Evolutionary conservation across 2,329 filamentous ascomycete genomes (phyloP).

Genomic region (Fusarium chlamydosporum): DNA sequence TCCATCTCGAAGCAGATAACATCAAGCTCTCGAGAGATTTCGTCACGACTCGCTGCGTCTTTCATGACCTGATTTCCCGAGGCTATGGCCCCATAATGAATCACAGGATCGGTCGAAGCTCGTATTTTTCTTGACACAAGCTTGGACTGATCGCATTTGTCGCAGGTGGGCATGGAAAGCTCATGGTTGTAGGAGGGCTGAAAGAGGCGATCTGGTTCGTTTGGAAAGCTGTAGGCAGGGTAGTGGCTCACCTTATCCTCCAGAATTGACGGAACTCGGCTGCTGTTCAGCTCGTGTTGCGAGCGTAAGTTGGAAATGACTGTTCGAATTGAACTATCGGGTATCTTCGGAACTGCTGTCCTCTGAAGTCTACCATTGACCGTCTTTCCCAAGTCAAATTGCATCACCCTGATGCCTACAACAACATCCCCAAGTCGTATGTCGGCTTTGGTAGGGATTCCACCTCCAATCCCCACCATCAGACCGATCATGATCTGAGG

Average conservation of each 20-base stretch:
- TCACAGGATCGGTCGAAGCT: background rate
- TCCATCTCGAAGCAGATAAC: constrained; percentile 53
- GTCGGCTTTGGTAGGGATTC: constrained; percentile 31
- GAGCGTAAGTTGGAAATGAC: constrained; percentile 1
- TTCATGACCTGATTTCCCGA: constrained; percentile 58
- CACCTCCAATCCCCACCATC: constrained; percentile 51
- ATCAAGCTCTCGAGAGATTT: constrained; percentile 34
- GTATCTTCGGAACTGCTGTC: fast-evolving
- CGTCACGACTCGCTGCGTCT: constrained; percentile 52
- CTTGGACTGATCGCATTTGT: constrained; percentile 10
- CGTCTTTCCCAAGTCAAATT: constrained; percentile 47
- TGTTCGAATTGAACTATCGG: fast-evolving
- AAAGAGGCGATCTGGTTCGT: background rate
- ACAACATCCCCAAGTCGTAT: constrained; percentile 51
- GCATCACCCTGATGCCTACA: constrained; percentile 47
- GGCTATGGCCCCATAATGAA: constrained; percentile 43
- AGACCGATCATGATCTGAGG: constrained; percentile 42
- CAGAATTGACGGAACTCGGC: fast-evolving
- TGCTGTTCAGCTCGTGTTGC: fast-evolving
- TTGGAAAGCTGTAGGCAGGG: fast-evolving
- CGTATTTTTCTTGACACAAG: fast-evolving
- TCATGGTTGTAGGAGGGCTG: background rate
- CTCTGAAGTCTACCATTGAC: fast-evolving
- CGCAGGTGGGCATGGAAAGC: background rate
- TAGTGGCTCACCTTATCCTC: fast-evolving